Percentiles rank a stretch among this genome's conserved stretches.
phyloP scores from a whole-genome alignment of 345 rosid genomes.

The Ceriops decandra region DNA sequence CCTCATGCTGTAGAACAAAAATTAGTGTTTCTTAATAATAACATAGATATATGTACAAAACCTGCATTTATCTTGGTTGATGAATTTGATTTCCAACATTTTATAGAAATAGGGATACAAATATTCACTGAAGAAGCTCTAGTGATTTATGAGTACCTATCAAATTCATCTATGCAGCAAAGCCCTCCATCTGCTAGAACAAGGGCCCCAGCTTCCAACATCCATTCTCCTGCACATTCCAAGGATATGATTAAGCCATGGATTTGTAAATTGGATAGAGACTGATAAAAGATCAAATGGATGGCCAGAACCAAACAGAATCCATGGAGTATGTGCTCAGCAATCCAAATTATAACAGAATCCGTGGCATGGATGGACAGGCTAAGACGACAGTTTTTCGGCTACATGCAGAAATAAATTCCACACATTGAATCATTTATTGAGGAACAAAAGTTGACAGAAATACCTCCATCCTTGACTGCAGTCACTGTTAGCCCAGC shows the following conservation, averaged over 20 bases:
- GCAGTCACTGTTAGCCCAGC: constrained; percentile 98
- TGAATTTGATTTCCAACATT: too few relatives aligned
- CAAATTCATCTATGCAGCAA: constrained; percentile 97
- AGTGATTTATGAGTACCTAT: constrained; percentile 46
- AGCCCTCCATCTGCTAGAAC: constrained; percentile 98
- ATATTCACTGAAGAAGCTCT: too few relatives aligned
- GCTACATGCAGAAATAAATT: too few relatives aligned
- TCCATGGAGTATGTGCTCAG: too few relatives aligned
- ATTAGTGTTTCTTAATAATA: background rate
- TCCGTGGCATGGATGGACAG: too few relatives aligned
- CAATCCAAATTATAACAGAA: too few relatives aligned
- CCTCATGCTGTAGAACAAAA: constrained; percentile 60
- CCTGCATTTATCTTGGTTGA: background rate
- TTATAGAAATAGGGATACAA: background rate
- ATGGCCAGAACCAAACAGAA: too few relatives aligned
- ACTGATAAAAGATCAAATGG: too few relatives aligned
- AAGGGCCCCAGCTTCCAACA: constrained; percentile 99
- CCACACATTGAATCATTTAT: background rate
- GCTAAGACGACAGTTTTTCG: too few relatives aligned
- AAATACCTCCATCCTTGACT: constrained; percentile 87
- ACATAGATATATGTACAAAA: background rate
- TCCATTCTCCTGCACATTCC: constrained; percentile 73
- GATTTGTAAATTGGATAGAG: background rate
- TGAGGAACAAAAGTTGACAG: background rate
- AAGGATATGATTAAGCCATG: background rate